A percentile compares a stretch with the other conserved stretches of the same genome.
Evolutionary conservation across 306 rosid species (phyloP).

Genomic region (Rubus parviflorus): DNA sequence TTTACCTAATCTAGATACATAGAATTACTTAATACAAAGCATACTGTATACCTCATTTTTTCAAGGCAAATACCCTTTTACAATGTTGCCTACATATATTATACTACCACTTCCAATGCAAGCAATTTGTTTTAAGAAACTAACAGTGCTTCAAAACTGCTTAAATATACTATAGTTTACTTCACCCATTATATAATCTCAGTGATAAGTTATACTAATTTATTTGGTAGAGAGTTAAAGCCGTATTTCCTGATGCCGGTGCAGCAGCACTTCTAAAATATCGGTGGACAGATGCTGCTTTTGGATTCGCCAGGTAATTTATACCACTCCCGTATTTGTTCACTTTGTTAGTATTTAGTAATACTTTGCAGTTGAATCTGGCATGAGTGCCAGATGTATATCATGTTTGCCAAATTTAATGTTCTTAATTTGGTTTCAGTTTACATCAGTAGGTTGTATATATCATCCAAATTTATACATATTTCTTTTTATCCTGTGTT

Average conservation of each 20-base stretch:
- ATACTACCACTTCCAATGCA: background rate
- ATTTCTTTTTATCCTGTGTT: background rate
- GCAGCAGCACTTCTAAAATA: conserved; percentile 91
- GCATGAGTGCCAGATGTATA: background rate
- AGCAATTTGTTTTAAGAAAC: background rate
- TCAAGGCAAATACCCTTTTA: background rate
- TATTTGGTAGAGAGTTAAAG: conserved; percentile 76
- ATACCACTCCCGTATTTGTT: conserved; percentile 15
- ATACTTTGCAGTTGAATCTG: conserved; percentile 7
- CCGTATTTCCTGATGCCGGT: conserved; percentile 97
- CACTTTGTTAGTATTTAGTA: conserved; percentile 2
- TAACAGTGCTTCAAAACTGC: background rate
- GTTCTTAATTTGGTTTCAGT: background rate
- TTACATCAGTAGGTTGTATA: background rate
- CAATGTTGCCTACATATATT: background rate
- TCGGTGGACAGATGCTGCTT: conserved; percentile 77
- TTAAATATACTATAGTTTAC: background rate
- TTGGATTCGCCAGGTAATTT: conserved; percentile 81
- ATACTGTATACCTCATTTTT: background rate
- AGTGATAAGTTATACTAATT: conserved; percentile 34
- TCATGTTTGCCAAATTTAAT: conserved; percentile 4
- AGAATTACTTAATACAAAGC: background rate
- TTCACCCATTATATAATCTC: background rate
- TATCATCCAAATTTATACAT: background rate
- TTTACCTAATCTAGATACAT: background rate